Percentiles rank a stretch among this genome's conserved stretches.
These are phyloP conservation scores for Clohesyomyces aquaticus DNA, from an alignment of 495 filamentous ascomycete genomes.

Conservation along the genomic window DNA sequence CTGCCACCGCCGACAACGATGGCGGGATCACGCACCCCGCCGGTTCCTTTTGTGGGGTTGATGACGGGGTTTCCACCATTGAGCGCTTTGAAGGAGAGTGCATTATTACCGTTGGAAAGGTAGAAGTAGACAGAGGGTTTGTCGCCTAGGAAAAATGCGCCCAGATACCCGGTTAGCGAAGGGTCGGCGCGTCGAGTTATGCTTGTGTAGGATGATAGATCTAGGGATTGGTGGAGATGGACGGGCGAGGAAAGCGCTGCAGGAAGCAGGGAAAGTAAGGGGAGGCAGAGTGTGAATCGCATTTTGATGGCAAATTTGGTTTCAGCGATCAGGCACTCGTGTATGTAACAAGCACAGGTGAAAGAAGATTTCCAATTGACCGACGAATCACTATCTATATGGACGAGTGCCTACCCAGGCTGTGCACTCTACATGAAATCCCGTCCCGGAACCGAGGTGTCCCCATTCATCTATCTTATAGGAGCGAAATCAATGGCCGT, in stretches of 20 bases:
- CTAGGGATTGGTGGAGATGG: constrained; percentile 10
- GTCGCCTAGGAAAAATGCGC: constrained; percentile 58
- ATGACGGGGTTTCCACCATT: constrained; percentile 55
- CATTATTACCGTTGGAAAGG: constrained; percentile 56
- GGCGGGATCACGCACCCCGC: constrained; percentile 55
- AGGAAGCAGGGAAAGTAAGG: background rate
- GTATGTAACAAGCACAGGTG: too few relatives aligned
- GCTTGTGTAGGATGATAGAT: constrained; percentile 23
- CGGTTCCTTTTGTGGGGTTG: constrained; percentile 55
- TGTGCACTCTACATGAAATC: background rate
- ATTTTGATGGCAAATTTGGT: background rate
- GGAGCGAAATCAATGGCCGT: constrained; percentile 19
- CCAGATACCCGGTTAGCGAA: constrained; percentile 53
- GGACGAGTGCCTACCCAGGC: background rate
- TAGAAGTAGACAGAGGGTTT: constrained; percentile 61
- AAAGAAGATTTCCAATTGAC: too few relatives aligned
- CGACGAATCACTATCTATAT: too few relatives aligned
- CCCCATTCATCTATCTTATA: constrained; percentile 16
- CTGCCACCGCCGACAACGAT: constrained; percentile 53
- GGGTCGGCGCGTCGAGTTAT: constrained; percentile 48
- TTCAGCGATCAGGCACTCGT: too few relatives aligned
- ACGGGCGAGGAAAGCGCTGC: background rate
- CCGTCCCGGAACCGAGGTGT: background rate
- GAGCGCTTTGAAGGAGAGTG: constrained; percentile 52
- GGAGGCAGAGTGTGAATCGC: constrained; percentile 9